Evolutionary conservation across 139 green algal genomes (phyloP).

Genomic region (Chlorella ohadii): DNA sequence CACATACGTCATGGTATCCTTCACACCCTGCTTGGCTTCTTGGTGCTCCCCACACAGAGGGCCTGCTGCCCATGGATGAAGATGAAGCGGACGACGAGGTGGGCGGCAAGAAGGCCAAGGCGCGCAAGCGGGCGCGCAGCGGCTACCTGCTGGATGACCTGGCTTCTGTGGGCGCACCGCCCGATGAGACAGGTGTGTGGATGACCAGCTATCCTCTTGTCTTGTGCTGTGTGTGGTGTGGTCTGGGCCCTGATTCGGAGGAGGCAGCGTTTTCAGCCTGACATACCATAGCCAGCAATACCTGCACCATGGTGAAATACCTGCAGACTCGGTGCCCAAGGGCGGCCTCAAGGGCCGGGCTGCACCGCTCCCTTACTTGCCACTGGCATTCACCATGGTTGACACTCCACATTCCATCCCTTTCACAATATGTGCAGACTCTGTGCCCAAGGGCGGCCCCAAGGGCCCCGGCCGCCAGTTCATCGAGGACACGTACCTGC

Average conservation of each 20-base stretch:
- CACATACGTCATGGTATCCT: not conserved
- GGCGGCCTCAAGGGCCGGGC: too few species aligned
- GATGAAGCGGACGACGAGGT: constrained; percentile 16
- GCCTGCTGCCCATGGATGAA: constrained; percentile 27
- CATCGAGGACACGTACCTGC: constrained; percentile 42
- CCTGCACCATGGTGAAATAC: too few species aligned
- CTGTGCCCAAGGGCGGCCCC: not conserved
- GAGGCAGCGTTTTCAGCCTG: too few species aligned
- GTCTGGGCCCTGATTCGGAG: too few species aligned
- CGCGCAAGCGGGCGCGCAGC: constrained; percentile 27
- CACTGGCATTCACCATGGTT: too few species aligned
- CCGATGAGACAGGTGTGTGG: constrained; percentile 14
- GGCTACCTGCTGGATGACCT: constrained; percentile 51
- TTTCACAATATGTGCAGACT: not conserved
- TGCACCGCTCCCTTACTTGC: too few species aligned
- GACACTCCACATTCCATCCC: not conserved
- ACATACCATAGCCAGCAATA: too few species aligned
- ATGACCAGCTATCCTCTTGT: too few species aligned
- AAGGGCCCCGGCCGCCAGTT: constrained; percentile 1
- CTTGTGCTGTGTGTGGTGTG: too few species aligned
- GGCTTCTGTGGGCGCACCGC: not conserved
- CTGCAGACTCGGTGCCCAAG: too few species aligned
- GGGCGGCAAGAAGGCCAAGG: constrained; percentile 44
- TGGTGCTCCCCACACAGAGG: not conserved
- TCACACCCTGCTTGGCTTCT: not conserved